Evolutionary conservation across 1,284 basidiomycete species (phyloP).

Genomic region (Cryptococcus deneoformans): DNA sequence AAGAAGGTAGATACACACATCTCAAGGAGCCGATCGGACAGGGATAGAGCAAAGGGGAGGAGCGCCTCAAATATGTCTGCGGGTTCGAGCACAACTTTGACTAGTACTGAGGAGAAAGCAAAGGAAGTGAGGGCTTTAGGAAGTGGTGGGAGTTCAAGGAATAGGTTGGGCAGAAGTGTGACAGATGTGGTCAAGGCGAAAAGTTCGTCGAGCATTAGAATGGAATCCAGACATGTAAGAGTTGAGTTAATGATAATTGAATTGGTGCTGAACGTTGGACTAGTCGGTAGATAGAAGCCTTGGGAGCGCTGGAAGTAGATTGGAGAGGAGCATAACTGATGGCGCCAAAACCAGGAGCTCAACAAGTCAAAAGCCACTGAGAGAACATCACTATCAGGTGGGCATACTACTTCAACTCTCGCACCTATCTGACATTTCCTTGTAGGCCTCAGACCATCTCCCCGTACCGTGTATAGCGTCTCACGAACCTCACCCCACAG

Average conservation of each 20-base stretch:
- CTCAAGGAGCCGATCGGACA: neutral
- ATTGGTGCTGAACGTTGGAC: no score
- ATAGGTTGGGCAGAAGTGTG: neutral
- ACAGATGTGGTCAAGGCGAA: neutral
- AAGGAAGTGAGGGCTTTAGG: neutral
- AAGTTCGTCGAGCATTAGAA: no score
- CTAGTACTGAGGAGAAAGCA: neutral
- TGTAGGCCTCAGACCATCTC: constrained; percentile 2
- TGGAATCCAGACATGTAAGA: no score
- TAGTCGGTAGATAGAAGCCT: neutral
- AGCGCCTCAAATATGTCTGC: neutral
- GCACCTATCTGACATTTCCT: neutral
- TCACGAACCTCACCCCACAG: neutral
- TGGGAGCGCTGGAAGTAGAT: neutral
- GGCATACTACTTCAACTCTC: neutral
- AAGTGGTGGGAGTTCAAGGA: neutral
- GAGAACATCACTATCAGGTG: constrained; percentile 9
- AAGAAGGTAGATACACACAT: constrained; percentile 7
- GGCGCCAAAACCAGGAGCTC: neutral
- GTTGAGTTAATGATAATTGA: no score
- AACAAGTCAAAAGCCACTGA: neutral
- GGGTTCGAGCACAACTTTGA: constrained; percentile 1
- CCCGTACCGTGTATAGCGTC: neutral
- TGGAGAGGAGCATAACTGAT: neutral
- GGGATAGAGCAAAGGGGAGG: neutral